phyloP scores from a whole-genome alignment of 179 eudicot genomes.

The Dionaea muscipula region DNA sequence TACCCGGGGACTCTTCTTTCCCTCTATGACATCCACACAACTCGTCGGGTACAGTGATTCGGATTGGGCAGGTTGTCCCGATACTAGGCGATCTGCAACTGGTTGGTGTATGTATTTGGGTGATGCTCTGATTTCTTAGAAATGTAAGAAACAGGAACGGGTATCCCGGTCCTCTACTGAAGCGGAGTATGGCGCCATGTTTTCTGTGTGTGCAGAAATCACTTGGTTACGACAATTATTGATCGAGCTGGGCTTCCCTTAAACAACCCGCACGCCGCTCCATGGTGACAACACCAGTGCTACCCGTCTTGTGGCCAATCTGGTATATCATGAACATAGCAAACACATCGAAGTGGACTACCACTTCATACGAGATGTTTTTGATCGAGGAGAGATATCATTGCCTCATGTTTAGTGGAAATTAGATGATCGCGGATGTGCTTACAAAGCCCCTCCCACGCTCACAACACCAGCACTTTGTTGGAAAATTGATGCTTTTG shows the following conservation, averaged over 20 bases:
- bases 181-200: not conserved
- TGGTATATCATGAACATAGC: too few relatives aligned
- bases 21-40: not conserved
- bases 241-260: not conserved
- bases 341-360: not conserved
- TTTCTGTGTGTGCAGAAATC: not conserved
- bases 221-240: not conserved
- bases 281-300: not conserved
- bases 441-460: too few relatives aligned
- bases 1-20: not conserved
- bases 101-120: not conserved
- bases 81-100: not conserved
- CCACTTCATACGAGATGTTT: too few relatives aligned
- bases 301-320: not conserved
- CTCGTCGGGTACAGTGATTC: not conserved
- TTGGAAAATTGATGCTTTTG: too few relatives aligned
- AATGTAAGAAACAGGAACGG: constrained; percentile 15
- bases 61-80: too few relatives aligned
- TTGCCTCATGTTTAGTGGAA: too few relatives aligned
- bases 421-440: too few relatives aligned
- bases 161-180: too few relatives aligned
- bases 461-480: too few relatives aligned
- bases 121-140: constrained; percentile 9
- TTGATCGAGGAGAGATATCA: too few relatives aligned
- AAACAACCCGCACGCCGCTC: not conserved